Base-by-base conservation (phyloP, 2,329 filamentous ascomycete genomes). In the Grosmannia serpens region DNA sequence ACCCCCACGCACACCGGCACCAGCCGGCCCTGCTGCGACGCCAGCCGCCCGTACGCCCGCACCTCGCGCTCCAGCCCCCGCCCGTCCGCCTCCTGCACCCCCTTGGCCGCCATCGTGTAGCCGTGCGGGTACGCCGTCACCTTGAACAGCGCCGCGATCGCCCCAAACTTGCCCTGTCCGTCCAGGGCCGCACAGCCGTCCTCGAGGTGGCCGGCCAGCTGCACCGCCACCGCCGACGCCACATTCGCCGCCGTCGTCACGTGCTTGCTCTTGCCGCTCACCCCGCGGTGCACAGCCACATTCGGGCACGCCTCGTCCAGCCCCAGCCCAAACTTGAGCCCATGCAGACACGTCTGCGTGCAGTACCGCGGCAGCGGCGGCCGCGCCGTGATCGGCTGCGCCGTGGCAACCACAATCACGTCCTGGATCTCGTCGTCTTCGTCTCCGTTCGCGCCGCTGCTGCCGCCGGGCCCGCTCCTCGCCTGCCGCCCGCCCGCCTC, bases 61-160 rank as follows among this genome's bases (percentile, higher is more conserved):
- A 52, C 55, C 15, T 57, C 55, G 49, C 55, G 33, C 33, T 31
- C 55, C 47, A 57, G 26, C 38, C 41, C 38, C 50, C 35, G 53
- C 35, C 3, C 56, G 35, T 38, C 53, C n/a, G n/a, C n/a, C n/a
- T n/a, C n/a, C n/a, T n/a, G n/a, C n/a, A n/a, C n/a, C n/a, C n/a
- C n/a, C n/a, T n/a, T 57, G 49, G 49, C 56, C 50, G 53, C 49
- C 31, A 54, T 38, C 5, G 56, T 58, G 38, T 58, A 58, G 22
- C 56, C 56, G 7, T 54, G 44, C 20, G 50, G 38, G 8, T 29
- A 54, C 6, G 29, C 38, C 15, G 56, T 53, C 50, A 58, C 51
- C 17, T 58, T 49, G 29, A 58, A 58, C 50, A 58, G 29, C 41
- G 56, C 44, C 27, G 50, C 56, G 11, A 58, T 54, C 1, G 27